Percentiles rank a stretch among this genome's conserved stretches.
phyloP scores from a whole-genome alignment of 2,329 filamentous ascomycete genomes.

The Cladosporium sp. region DNA sequence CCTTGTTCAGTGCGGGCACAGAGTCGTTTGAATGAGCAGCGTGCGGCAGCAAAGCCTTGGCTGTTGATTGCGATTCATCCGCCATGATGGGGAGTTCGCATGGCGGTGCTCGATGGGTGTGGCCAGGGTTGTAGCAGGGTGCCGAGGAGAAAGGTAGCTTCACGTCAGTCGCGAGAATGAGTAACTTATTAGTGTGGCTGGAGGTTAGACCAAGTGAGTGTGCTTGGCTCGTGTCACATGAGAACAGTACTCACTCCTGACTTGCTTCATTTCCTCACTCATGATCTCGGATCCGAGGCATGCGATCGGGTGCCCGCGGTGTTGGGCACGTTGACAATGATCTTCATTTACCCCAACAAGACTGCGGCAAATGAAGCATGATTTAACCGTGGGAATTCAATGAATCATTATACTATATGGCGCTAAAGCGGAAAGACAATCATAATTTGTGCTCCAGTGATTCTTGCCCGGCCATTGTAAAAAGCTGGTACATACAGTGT shows the following conservation, averaged over 20 bases:
- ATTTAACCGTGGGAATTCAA: too few relatives aligned
- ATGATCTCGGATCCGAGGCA: neutral
- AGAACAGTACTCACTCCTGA: neutral
- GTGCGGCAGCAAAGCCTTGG: neutral
- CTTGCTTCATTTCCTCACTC: neutral
- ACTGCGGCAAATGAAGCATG: neutral
- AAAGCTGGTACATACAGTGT: neutral
- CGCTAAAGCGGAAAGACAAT: neutral
- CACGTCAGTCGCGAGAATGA: neutral
- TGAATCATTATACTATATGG: neutral
- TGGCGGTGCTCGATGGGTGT: too few relatives aligned
- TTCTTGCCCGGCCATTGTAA: neutral
- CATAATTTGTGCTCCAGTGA: neutral
- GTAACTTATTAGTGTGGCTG: neutral
- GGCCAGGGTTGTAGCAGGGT: too few relatives aligned
- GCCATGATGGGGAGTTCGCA: neutral
- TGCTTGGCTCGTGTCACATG: neutral
- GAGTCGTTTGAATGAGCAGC: neutral
- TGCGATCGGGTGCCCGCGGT: neutral
- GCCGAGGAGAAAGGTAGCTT: neutral
- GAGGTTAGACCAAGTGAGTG: neutral
- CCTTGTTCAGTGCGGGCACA: neutral
- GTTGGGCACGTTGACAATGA: neutral
- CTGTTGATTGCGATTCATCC: neutral
- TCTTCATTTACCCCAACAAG: neutral